Base-by-base conservation (phyloP, 2,329 filamentous ascomycete genomes). In the Apiospora sp. region DNA sequence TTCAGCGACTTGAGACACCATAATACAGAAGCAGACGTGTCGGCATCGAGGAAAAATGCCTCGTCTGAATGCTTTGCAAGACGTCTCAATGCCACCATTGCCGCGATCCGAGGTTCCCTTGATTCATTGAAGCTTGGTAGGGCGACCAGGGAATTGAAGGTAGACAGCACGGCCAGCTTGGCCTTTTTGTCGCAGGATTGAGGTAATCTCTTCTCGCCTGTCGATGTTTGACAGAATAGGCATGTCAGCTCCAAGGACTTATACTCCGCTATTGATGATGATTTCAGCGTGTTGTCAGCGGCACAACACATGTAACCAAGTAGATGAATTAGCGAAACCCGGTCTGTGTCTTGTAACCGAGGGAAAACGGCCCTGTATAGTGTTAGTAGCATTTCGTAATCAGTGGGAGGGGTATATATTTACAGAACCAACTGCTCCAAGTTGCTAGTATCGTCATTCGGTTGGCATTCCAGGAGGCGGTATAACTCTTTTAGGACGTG, bases 1-100 rank as follows among this genome's bases (percentile, higher is more conserved):
- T 92, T 92, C 51, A 98, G 85, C 0, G 93, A 94, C 76, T 92
- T 90, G 5, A 98, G 84, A 78, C 94, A 95, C 89, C 94, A 96
- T 78, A 95, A 92, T 0, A 94, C 95, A 54, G 94, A 84, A 0
- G 84, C 81, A 12, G 94, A 95, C 1, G 84, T 85, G 73, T 92
- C 89, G 2, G 98, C 84, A 75, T 93, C 90, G 43, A 96, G 83
- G 71, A 93, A 85, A 4, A 87, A 85, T 0, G 84, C 75, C 70
- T 90, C 87, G 22, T 86, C 84, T 4, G 90, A 91, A 81, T 97
- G 94, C 68, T 88, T 86, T 37, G 93, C 86, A 54, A 96, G 84
- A 67, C 91, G 90, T 76, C 91, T 90, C 68, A 98, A 84, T 4
- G 91, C 88, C 73, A 92, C 82, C 90, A 96, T 94, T 13, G 92